These are phyloP conservation scores for Evernia prunastri DNA, from an alignment of 495 filamentous ascomycete species.

Conservation along the genomic window DNA sequence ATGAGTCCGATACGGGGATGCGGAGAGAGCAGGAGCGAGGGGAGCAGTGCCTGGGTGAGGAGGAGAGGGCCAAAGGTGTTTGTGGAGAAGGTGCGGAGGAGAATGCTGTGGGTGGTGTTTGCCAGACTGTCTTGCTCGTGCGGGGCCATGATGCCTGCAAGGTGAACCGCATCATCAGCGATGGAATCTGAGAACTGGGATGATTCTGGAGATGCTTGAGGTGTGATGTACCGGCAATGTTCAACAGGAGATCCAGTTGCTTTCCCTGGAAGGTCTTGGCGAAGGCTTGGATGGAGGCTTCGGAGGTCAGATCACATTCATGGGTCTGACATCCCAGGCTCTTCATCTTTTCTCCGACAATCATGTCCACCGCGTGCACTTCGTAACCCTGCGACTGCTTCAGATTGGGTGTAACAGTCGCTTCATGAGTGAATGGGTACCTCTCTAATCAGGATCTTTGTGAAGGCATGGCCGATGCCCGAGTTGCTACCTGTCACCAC, in stretches of 20 bases:
- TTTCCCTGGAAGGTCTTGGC: constrained; percentile 1
- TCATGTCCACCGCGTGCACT: constrained; percentile 26
- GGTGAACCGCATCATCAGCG: neutral
- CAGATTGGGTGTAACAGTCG: neutral
- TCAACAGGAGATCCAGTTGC: constrained; percentile 2
- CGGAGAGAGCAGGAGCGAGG: constrained; percentile 27
- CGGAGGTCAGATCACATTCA: neutral
- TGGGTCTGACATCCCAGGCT: constrained; percentile 2
- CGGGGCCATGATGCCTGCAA: constrained; percentile 29
- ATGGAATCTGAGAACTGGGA: no score
- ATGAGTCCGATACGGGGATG: constrained; percentile 29
- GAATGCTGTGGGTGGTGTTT: constrained; percentile 17
- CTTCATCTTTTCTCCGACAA: neutral
- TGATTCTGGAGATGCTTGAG: neutral
- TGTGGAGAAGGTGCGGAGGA: constrained; percentile 27
- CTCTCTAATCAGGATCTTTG: constrained; percentile 28
- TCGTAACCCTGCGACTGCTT: constrained; percentile 27
- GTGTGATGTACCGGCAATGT: constrained; percentile 3
- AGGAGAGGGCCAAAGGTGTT: constrained; percentile 36
- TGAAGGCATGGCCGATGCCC: constrained; percentile 32
- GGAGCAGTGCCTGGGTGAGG: constrained; percentile 36
- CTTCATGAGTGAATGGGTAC: neutral
- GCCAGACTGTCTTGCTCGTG: constrained; percentile 24
- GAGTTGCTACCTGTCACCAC: constrained; percentile 34
- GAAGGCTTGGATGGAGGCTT: constrained; percentile 5